Conservation (phyloP, 768 basidiomycete genomes). For the Rossbeevera mucosa region DNA sequence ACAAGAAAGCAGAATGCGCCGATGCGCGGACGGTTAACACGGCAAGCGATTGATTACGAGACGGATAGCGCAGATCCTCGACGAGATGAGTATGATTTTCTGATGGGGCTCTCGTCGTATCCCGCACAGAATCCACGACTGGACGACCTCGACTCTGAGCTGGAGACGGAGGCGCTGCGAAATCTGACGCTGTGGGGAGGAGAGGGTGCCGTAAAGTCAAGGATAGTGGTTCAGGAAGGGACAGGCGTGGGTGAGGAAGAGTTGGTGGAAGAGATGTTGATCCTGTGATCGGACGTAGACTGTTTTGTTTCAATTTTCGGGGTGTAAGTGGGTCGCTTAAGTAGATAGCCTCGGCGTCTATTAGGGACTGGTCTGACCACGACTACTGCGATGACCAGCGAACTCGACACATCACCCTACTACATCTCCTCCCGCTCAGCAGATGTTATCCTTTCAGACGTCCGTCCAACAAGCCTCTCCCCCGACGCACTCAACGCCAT, state of each 20-base stretch:
- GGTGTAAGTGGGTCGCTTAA: not conserved
- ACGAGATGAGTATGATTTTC: conserved; percentile 50
- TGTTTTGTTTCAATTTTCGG: not conserved
- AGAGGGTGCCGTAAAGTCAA: not conserved
- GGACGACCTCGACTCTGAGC: conserved; percentile 44
- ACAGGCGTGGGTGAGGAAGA: conserved; percentile 18
- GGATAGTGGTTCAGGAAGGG: not conserved
- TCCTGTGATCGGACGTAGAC: not conserved
- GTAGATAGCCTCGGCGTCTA: not conserved
- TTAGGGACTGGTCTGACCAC: conserved; percentile 10
- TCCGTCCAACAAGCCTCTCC: conserved; percentile 85
- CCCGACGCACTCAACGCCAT: conserved; percentile 70
- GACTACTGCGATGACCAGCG: too few species aligned
- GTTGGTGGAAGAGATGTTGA: conserved; percentile 20
- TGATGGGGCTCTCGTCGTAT: conserved; percentile 38
- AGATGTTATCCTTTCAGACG: conserved; percentile 88
- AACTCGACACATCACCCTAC: conserved; percentile 43
- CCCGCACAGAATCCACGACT: conserved; percentile 39
- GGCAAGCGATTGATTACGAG: conserved; percentile 14
- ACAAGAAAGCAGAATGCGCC: conserved; percentile 42
- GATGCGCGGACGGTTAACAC: conserved; percentile 30
- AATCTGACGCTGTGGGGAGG: conserved; percentile 50
- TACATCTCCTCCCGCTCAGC: conserved; percentile 84
- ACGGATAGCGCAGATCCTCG: conserved; percentile 16
- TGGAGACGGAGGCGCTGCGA: conserved; percentile 40